Conservation (phyloP, 1,284 basidiomycete species). For the Farysia itapuensis region DNA sequence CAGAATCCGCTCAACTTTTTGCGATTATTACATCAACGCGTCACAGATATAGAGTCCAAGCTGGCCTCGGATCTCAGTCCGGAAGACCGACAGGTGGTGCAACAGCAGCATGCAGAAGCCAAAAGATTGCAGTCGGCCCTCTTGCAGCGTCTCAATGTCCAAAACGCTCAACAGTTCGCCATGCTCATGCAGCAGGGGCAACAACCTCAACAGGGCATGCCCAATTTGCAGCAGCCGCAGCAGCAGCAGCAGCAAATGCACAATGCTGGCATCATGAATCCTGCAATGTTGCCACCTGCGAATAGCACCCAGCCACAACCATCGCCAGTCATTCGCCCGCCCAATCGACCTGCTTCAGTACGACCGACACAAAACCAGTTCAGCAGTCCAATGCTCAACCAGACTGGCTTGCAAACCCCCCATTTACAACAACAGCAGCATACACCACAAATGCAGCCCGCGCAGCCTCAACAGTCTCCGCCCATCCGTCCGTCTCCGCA, state of each 20-base stretch:
- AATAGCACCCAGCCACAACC: constrained; percentile 14
- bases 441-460: constrained; percentile 8
- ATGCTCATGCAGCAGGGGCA: constrained; percentile 25
- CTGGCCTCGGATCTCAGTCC: constrained; percentile 32
- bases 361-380: constrained; percentile 32
- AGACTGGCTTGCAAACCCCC: constrained; percentile 10
- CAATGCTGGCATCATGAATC: constrained; percentile 11
- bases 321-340: constrained; percentile 31
- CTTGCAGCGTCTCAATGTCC: constrained; percentile 33
- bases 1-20: constrained; percentile 40
- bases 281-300: constrained; percentile 8
- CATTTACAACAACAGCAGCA: constrained; percentile 8
- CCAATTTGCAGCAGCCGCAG: constrained; percentile 8
- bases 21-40: constrained; percentile 44
- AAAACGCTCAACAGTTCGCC: constrained; percentile 29
- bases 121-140: constrained; percentile 32
- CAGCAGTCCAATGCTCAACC: constrained; percentile 32
- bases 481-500: constrained; percentile 31
- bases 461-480: constrained; percentile 17
- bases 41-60: constrained; percentile 43
- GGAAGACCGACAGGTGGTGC: constrained; percentile 36
- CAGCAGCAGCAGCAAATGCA: constrained; percentile 17
- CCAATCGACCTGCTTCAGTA: constrained; percentile 23
- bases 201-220: constrained; percentile 9
- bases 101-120: constrained; percentile 37